A percentile compares a stretch with the other conserved stretches of the same genome.
phyloP scores from a whole-genome alignment of 2,329 filamentous ascomycete genomes.

The Dryadomyces quercivorus region DNA sequence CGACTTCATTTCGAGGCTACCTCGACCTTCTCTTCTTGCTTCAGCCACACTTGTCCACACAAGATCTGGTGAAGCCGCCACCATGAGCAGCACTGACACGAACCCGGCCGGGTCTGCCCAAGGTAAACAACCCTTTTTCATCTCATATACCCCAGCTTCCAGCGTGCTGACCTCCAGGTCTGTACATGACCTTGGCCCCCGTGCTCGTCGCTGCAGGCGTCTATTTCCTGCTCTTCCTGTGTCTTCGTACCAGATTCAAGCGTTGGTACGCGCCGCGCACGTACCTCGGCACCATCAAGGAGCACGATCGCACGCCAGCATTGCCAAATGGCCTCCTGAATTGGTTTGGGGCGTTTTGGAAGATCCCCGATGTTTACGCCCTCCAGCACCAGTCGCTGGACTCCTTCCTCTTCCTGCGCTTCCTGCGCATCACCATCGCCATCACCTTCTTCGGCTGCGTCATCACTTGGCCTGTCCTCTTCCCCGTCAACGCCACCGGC shows the following conservation, averaged over 20 bases:
- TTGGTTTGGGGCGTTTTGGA: conserved; percentile 57
- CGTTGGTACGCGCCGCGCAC: conserved; percentile 39
- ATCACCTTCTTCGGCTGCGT: conserved; percentile 74
- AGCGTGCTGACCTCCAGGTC: conserved; percentile 14
- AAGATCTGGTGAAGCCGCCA: not conserved
- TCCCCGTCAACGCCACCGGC: conserved; percentile 78
- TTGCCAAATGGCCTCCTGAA: conserved; percentile 51
- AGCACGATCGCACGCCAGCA: conserved; percentile 42
- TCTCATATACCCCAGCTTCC: not conserved
- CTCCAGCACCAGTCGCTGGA: conserved; percentile 89
- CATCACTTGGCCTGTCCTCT: conserved; percentile 80
- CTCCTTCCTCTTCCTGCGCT: conserved; percentile 81
- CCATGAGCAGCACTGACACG: not conserved
- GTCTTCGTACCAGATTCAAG: conserved; percentile 30
- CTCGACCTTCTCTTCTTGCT: not conserved
- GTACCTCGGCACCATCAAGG: conserved; percentile 32
- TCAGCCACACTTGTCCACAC: not conserved
- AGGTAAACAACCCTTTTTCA: not conserved
- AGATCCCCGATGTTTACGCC: conserved; percentile 61
- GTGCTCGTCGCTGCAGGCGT: conserved; percentile 23
- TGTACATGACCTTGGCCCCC: conserved; percentile 30
- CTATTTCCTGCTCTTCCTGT: conserved; percentile 31
- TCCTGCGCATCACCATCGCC: conserved; percentile 62
- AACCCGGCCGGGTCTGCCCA: not conserved
- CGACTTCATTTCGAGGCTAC: not conserved